Conservation (phyloP, 495 filamentous ascomycete species). For the Neurospora sublineolata region DNA sequence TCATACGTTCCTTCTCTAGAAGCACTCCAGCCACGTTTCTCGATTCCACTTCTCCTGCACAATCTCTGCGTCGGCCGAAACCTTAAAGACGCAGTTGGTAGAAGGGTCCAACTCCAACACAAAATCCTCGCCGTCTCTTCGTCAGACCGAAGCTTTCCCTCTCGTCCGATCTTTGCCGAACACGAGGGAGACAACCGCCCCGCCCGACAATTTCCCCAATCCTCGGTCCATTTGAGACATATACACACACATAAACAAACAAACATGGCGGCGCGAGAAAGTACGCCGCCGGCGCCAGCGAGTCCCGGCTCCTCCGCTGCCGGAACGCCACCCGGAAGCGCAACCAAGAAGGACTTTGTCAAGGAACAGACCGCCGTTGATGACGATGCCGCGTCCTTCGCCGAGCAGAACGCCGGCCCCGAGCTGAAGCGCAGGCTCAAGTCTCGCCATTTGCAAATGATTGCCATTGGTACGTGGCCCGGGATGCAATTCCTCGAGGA, state of each 20-base stretch:
- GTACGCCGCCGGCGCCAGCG: neutral
- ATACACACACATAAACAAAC: neutral
- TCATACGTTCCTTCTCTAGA: neutral
- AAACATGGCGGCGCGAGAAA: neutral
- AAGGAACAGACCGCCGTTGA: neutral
- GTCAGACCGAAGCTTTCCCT: neutral
- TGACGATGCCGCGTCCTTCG: neutral
- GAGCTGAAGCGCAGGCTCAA: conserved; percentile 2
- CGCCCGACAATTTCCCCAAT: neutral
- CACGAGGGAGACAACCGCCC: neutral
- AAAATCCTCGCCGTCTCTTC: neutral
- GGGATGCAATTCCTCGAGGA: neutral
- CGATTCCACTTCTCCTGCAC: neutral
- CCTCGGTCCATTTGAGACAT: neutral
- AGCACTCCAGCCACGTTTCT: neutral
- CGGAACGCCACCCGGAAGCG: neutral
- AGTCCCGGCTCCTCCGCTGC: neutral
- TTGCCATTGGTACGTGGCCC: conserved; percentile 1
- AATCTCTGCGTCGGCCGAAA: neutral
- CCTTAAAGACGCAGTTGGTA: neutral
- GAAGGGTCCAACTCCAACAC: neutral
- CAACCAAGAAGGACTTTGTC: neutral
- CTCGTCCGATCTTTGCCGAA: neutral
- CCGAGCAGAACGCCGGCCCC: neutral
- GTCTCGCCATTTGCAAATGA: conserved; percentile 4